Conservation (phyloP, 345 rosid species). For the Hibiscus trionum region DNA sequence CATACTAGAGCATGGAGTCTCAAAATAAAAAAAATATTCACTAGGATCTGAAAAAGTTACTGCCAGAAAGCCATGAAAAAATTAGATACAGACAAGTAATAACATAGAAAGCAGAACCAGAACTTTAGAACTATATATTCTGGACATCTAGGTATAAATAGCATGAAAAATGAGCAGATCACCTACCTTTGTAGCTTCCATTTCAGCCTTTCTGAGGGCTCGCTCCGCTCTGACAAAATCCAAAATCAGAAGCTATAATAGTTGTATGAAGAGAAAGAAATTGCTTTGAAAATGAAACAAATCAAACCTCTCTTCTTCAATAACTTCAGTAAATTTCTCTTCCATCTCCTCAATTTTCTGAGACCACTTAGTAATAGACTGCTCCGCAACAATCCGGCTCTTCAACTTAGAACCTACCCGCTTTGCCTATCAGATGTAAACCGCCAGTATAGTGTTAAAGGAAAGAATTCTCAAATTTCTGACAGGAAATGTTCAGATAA, state of each 20-base stretch:
- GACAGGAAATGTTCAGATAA: constrained; percentile 1
- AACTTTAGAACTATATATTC: not conserved
- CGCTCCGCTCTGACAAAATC: constrained; percentile 68
- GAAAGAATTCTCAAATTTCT: not conserved
- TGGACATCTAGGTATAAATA: not conserved
- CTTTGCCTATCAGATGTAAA: constrained; percentile 49
- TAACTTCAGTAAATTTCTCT: constrained; percentile 59
- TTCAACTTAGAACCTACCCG: constrained; percentile 84
- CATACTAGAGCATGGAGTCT: not conserved
- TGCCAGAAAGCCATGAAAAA: not conserved
- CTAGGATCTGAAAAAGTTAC: not conserved
- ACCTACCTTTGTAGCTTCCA: constrained; percentile 84
- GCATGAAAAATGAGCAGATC: not conserved
- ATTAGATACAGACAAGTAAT: too few species aligned
- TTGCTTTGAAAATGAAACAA: not conserved
- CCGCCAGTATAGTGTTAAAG: not conserved
- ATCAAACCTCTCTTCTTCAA: constrained; percentile 77
- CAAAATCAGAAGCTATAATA: constrained; percentile 19
- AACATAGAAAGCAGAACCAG: too few species aligned
- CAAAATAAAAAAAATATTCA: not conserved
- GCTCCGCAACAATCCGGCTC: constrained; percentile 80
- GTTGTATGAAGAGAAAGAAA: constrained; percentile 7
- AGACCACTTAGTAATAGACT: constrained; percentile 82
- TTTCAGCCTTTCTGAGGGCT: constrained; percentile 88
- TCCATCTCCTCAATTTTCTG: constrained; percentile 81